Percentiles rank a stretch among this genome's conserved stretches.
Evolutionary conservation across 75 land plant species (phyloP).

Genomic region (Cunninghamia lanceolata): DNA sequence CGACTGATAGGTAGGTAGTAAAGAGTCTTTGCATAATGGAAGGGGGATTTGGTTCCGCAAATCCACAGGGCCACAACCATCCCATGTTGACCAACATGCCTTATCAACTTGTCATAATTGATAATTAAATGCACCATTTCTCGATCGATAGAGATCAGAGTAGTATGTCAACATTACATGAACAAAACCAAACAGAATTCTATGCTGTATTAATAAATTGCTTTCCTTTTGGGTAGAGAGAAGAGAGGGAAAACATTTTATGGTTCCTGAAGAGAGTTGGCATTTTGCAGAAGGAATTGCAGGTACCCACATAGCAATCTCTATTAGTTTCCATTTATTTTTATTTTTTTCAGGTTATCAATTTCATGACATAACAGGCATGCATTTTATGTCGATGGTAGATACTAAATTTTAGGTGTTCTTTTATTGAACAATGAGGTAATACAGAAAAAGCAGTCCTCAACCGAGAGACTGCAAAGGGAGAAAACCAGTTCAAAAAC

Average conservation of each 20-base stretch:
- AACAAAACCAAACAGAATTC: not conserved
- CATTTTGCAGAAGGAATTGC: not conserved
- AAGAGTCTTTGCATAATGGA: no score
- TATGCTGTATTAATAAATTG: not conserved
- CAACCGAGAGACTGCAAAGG: no score
- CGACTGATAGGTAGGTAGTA: no score
- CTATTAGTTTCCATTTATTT: not conserved
- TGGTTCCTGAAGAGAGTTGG: not conserved
- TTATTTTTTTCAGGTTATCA: not conserved
- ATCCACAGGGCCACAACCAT: no score
- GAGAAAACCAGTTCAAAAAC: no score
- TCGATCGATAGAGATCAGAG: not conserved
- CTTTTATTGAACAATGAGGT: no score
- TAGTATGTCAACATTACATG: not conserved
- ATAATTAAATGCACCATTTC: not conserved
- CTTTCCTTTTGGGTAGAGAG: not conserved
- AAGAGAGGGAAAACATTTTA: not conserved
- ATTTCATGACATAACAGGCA: not conserved
- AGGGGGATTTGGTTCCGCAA: no score
- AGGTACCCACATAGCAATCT: not conserved
- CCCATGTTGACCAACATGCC: no score
- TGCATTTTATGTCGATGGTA: not conserved
- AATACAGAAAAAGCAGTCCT: no score
- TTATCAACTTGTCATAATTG: no score
- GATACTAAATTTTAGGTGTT: no score